Evolutionary conservation across 208 protist species (phyloP), one percentile per base, ranked within the genome.

Genomic region (Acanthamoeba sp.): DNA sequence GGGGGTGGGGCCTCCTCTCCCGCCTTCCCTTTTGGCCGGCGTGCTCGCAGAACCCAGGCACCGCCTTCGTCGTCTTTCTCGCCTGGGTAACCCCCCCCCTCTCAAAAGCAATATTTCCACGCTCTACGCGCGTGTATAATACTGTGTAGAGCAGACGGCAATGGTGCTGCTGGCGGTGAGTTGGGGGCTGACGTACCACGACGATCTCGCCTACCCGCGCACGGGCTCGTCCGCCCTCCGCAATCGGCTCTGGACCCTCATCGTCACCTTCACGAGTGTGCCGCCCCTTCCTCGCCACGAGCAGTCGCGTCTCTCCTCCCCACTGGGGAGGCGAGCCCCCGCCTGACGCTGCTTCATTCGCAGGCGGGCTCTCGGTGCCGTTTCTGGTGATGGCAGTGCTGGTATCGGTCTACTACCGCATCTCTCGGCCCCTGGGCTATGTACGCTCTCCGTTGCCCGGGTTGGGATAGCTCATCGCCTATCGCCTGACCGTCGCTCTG

Each of bases 41-140:
- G 4, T 82, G 73, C 42, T 82, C 73, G 38, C 73, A 32, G 24
- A 16, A 50, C 73, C 73, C 73, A 10, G 73, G 73, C 73, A 82
- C 73, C 40, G 40, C 38, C 40, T 50, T 82, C 38, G 6, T 50
- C n/a, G 73, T 82, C n/a, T 24, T 82, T 22, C 73, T 82, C 14
- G 20, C 73, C 10, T 82, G 73, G 73, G 73, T 82, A 82, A 16
- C 14, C 32, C 6, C 27, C 64, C 1, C 14, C 64, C 6, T 40
- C 64, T 71, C 64, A 14, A 9, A 12, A n/a, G 9, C 18, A 71
- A 3, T 38, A 16, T 9, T 29, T 36, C 27, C 20, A 29, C 18
- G 32, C 55, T 5, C 3, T 5, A 16, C 16, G 12, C 2, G 22
- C 9, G 55, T 4, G 16, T 20, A 48, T 48, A 14, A 10, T 48